These are phyloP conservation scores for Inga laurina DNA, from an alignment of 306 rosid genomes.

Conservation along the genomic window DNA sequence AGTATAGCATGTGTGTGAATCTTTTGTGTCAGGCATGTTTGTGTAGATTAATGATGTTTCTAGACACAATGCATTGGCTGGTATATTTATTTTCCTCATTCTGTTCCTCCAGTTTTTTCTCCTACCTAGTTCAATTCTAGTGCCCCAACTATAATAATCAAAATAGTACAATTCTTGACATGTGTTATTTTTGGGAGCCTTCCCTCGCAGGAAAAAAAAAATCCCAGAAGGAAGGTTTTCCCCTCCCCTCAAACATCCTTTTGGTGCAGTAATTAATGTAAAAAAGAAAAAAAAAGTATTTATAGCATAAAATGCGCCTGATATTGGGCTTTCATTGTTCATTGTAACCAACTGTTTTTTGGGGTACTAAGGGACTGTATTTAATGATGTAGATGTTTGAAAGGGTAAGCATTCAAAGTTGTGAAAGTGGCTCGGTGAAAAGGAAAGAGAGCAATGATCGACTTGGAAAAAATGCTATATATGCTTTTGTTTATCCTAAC, in stretches of 20 bases:
- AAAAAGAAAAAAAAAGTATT: neutral
- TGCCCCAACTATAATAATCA: neutral
- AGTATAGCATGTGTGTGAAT: slow-evolving; percentile 10
- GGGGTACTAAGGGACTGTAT: slow-evolving; percentile 30
- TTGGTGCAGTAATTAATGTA: neutral
- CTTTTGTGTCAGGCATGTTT: neutral
- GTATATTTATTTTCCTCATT: neutral
- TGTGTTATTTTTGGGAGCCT: neutral
- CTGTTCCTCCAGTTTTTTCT: neutral
- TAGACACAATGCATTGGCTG: neutral
- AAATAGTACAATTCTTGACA: neutral
- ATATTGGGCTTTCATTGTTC: slow-evolving; percentile 26
- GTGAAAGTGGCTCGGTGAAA: slow-evolving; percentile 52
- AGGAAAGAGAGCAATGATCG: slow-evolving; percentile 55
- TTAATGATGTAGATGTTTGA: slow-evolving; percentile 60
- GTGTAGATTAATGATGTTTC: neutral
- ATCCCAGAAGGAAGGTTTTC: neutral
- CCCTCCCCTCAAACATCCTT: neutral
- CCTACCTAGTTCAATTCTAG: neutral
- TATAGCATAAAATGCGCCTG: neutral
- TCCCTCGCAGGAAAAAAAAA: neutral
- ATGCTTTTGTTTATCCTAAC: slow-evolving; percentile 85
- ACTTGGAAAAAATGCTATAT: slow-evolving; percentile 75
- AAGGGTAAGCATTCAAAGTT: slow-evolving; percentile 85
- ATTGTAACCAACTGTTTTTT: slow-evolving; percentile 1